Base-by-base conservation (phyloP, 768 basidiomycete species). In the Suillus alpinus region DNA sequence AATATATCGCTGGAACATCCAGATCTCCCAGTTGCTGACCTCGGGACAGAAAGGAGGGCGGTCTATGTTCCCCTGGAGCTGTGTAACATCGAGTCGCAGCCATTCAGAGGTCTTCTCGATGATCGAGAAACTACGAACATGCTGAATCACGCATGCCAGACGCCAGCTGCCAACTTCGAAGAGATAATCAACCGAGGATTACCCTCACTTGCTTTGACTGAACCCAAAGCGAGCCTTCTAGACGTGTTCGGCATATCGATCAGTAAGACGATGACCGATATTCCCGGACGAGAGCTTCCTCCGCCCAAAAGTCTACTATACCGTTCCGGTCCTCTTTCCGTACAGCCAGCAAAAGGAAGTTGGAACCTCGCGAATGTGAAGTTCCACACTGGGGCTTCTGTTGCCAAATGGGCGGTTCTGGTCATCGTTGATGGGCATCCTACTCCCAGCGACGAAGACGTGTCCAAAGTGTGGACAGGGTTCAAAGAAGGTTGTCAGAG, bases 51-150 rank as follows among this genome's bases (percentile, higher is more conserved):
- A 8, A 16, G 16, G 16, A 9, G 26, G 16, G 4, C 26, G 8
- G 16, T 29, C 2, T 29, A 29, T 49, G 47, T 49, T 9, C 47
- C 26, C 16, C 26, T 49, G 16, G 47, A 49, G 47, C 26, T 49
- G 16, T 47, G 47, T 29, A 16, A 8, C 26, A 49, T 77, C 61
- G 69, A 80, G 64, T 59, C 62, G 7, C 83, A 83, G 62, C 76
- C 86, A 0, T 89, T 83, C 76, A 79, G 80, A 23, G 87, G 83
- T 9, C 84, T 80, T 61, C 83, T 92, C 1, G 79, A 72, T 56
- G 83, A 83, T n/a, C 75, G 66, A 6, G 86, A 88, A 66, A 90
- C 88, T 0, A 75, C 83, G 0, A 71, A 77, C n/a, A 92, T 93
- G 91, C 26, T 49, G 26, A 49, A 49, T 16, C 4, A 49, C 7